A percentile compares a stretch with the other conserved stretches of the same genome.
phyloP scores from a whole-genome alignment of 352 stramenopile species.

The Phytophthora ramorum region DNA sequence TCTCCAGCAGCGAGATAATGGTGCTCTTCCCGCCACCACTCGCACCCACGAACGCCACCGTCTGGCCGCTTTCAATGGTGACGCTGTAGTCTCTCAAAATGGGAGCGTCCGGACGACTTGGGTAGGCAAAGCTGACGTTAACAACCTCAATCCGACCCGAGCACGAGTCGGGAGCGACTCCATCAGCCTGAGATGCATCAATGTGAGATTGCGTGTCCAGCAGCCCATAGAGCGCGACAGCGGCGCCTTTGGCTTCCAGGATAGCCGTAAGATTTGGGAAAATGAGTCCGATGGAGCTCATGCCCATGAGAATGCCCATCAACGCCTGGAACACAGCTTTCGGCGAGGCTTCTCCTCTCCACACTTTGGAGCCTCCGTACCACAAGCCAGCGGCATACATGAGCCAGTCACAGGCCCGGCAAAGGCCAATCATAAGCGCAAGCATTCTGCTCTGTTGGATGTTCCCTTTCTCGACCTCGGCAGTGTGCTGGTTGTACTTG shows the following conservation, averaged over 20 bases:
- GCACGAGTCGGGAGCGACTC: slow-evolving; percentile 1
- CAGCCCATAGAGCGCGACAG: too few relatives aligned
- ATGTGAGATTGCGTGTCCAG: too few relatives aligned
- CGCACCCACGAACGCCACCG: slow-evolving; percentile 20
- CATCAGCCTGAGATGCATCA: not conserved
- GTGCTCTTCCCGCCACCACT: slow-evolving; percentile 35
- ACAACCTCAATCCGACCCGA: slow-evolving; percentile 8
- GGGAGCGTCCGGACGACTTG: slow-evolving; percentile 18
- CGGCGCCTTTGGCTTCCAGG: slow-evolving; percentile 16
- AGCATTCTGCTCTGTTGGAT: slow-evolving; percentile 23
- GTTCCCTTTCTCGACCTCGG: slow-evolving; percentile 23
- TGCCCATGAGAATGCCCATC: slow-evolving; percentile 35
- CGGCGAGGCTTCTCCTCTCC: slow-evolving; percentile 13
- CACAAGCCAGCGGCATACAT: slow-evolving; percentile 40
- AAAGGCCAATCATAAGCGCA: slow-evolving; percentile 32
- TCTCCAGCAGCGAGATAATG: slow-evolving; percentile 65
- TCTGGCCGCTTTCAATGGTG: slow-evolving; percentile 19
- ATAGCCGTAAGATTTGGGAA: slow-evolving; percentile 36
- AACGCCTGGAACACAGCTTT: slow-evolving; percentile 32
- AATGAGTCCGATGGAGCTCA: slow-evolving; percentile 29
- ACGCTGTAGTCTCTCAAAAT: slow-evolving; percentile 32
- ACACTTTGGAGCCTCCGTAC: slow-evolving; percentile 42
- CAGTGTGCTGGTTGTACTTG: slow-evolving; percentile 26
- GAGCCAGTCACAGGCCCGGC: slow-evolving; percentile 24
- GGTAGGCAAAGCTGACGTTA: slow-evolving; percentile 28